These are phyloP conservation scores for Medicago arabica DNA, from an alignment of 306 rosid species.

Conservation along the genomic window DNA sequence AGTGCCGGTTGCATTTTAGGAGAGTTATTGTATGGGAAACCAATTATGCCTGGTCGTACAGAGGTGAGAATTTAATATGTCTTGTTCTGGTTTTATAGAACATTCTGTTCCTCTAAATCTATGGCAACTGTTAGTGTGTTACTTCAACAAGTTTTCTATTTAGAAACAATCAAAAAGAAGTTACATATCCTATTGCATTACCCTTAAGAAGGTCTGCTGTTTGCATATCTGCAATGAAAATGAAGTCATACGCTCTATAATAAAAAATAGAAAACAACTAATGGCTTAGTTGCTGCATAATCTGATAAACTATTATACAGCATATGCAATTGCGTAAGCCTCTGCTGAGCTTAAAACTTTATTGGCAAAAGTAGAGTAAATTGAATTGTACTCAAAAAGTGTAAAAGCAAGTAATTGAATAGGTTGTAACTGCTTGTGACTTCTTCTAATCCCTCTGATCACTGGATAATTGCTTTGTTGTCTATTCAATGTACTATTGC, in stretches of 20 bases:
- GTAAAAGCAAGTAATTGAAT: conserved; percentile 9
- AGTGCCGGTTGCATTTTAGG: conserved; percentile 98
- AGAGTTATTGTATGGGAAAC: conserved; percentile 88
- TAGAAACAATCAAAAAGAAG: too few relatives aligned
- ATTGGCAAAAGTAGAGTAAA: conserved; percentile 5
- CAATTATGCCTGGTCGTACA: conserved; percentile 97
- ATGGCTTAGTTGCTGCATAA: background rate
- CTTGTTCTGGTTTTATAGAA: conserved; percentile 31
- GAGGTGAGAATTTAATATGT: conserved; percentile 63
- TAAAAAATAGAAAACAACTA: too few relatives aligned
- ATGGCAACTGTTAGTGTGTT: background rate
- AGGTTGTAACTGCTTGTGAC: conserved; percentile 33
- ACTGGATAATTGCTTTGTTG: conserved; percentile 12
- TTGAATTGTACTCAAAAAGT: background rate
- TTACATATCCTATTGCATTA: too few relatives aligned
- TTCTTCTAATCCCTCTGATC: conserved; percentile 4
- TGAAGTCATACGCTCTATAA: too few relatives aligned
- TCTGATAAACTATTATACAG: conserved; percentile 16
- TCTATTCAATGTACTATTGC: conserved; percentile 7
- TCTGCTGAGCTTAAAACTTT: conserved; percentile 14
- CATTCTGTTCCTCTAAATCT: conserved; percentile 36
- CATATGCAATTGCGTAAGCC: background rate
- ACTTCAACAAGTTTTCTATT: conserved; percentile 24
- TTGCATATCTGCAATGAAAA: too few relatives aligned
- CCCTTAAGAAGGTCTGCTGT: too few relatives aligned